Evolutionary conservation across 768 basidiomycete genomes (phyloP).

Genomic region (Suillus decipiens): DNA sequence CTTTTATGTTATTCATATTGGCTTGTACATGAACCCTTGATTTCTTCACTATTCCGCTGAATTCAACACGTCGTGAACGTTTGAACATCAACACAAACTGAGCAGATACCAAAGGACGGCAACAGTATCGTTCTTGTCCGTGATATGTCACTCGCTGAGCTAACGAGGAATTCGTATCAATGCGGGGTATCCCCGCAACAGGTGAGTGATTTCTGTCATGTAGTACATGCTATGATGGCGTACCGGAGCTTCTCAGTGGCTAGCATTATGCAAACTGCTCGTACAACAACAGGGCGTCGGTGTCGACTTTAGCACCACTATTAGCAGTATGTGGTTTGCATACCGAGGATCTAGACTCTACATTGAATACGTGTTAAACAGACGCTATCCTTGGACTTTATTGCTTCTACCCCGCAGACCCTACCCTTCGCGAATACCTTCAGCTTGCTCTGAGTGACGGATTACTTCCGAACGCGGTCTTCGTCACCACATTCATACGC

Average conservation of each 20-base stretch:
- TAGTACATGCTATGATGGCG: neutral
- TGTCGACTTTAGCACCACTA: slow-evolving; percentile 47
- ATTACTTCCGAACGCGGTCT: slow-evolving; percentile 57
- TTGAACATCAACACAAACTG: neutral
- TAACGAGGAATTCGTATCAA: slow-evolving; percentile 76
- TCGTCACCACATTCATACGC: slow-evolving; percentile 65
- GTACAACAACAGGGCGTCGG: slow-evolving; percentile 49
- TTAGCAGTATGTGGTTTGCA: slow-evolving; percentile 52
- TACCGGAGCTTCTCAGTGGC: slow-evolving; percentile 52
- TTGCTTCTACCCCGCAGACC: slow-evolving; percentile 69
- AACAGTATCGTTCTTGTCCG: neutral
- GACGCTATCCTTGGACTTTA: slow-evolving; percentile 72
- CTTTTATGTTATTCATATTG: neutral
- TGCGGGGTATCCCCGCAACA: slow-evolving; percentile 64
- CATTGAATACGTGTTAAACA: slow-evolving; percentile 28
- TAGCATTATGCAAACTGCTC: slow-evolving; percentile 61
- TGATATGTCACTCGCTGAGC: slow-evolving; percentile 66
- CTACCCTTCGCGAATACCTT: slow-evolving; percentile 66
- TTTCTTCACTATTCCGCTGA: neutral
- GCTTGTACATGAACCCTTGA: neutral
- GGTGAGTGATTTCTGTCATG: slow-evolving; percentile 39
- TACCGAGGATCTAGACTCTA: slow-evolving; percentile 7
- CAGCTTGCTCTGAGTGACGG: slow-evolving; percentile 57
- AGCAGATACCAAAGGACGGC: neutral
- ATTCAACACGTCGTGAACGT: neutral